Evolutionary conservation across 257 asterid genomes (phyloP), one percentile per base, ranked within the genome.

Genomic region (Mitragyna speciosa): DNA sequence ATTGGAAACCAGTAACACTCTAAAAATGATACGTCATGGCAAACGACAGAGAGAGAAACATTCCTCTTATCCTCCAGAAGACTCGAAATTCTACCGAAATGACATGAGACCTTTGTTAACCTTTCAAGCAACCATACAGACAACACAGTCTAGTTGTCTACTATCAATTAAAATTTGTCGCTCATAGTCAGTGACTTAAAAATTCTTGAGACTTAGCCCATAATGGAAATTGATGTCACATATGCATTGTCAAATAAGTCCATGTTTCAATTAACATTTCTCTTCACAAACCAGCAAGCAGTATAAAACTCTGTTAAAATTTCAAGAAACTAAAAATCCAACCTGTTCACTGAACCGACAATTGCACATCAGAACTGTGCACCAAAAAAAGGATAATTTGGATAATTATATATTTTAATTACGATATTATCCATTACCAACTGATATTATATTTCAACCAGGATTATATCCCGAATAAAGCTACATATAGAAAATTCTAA

Each of bases 1-100:
- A 51, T 20, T 9, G 48, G 31, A 65, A 76, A 58, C 26, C 49
- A 68, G 69, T 33, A 43, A 78, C 36, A 6, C 30, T 56, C 47
- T 61, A 12, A 19, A 24, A 33, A 49, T 16, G 31, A 54, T n/a
- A 54, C 41, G 48, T 78, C 76, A 70, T 56, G 33, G 79, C 79
- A 36, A 36, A 75, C 54, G 75, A 41, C 36, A 33, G 75, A 47
- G 39, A 45, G 22, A 39, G 33, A 47, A 64, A 73, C 15, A 69
- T 61, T 80, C 51, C 70, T 33, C 28, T 12, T 28, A 73, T n/a
- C 31, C 28, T 64, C 30, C 24, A 49, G 28, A 52, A 19, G 61
- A 20, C 49, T 5, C 51, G 77, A 68, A 20, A 66, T 78, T 36
- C 30, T 33, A 68, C 45, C 33, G 17, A 19, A 68, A 45, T 36